These are phyloP conservation scores for Physcia stellaris DNA, from an alignment of 495 filamentous ascomycete species.

Conservation along the genomic window DNA sequence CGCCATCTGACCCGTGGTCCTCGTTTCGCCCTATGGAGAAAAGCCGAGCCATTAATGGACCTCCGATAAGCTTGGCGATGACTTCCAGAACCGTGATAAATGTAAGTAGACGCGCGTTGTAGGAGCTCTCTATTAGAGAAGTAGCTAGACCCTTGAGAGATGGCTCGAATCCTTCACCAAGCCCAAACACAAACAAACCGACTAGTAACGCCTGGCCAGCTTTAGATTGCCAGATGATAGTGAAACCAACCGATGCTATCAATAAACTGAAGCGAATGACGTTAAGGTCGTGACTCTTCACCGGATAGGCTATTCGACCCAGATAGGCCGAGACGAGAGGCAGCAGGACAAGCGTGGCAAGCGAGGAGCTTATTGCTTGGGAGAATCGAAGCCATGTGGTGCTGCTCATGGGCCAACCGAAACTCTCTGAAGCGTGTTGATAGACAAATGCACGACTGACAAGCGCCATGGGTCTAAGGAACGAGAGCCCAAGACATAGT, in stretches of 20 bases:
- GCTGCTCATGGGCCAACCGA: slow-evolving; percentile 5
- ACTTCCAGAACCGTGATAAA: slow-evolving; percentile 12
- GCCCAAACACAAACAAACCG: slow-evolving; percentile 9
- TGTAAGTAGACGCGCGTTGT: slow-evolving; percentile 11
- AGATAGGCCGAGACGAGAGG: slow-evolving; percentile 5
- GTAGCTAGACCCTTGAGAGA: slow-evolving; percentile 11
- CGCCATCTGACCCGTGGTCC: slow-evolving; percentile 3
- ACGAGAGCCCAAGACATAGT: slow-evolving; percentile 9
- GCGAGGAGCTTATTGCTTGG: slow-evolving; percentile 9
- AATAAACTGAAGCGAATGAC: slow-evolving; percentile 7
- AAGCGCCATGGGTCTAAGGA: slow-evolving; percentile 10
- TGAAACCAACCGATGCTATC: slow-evolving; percentile 8
- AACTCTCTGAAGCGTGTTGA: slow-evolving; percentile 11
- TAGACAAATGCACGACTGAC: slow-evolving; percentile 10
- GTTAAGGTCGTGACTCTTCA: slow-evolving; percentile 10
- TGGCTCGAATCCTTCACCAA: slow-evolving; percentile 10
- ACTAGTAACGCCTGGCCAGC: slow-evolving; percentile 10
- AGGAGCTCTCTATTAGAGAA: slow-evolving; percentile 4
- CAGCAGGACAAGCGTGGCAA: slow-evolving; percentile 5
- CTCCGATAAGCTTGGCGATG: slow-evolving; percentile 10
- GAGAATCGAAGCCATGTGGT: slow-evolving; percentile 13
- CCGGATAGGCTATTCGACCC: slow-evolving; percentile 2
- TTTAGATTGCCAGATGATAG: slow-evolving; percentile 7
- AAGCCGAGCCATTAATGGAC: slow-evolving; percentile 7
- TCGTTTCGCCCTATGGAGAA: slow-evolving; percentile 10